Conservation (phyloP, 1,139 yeast species). For the Saccharomyces hybrid region DNA sequence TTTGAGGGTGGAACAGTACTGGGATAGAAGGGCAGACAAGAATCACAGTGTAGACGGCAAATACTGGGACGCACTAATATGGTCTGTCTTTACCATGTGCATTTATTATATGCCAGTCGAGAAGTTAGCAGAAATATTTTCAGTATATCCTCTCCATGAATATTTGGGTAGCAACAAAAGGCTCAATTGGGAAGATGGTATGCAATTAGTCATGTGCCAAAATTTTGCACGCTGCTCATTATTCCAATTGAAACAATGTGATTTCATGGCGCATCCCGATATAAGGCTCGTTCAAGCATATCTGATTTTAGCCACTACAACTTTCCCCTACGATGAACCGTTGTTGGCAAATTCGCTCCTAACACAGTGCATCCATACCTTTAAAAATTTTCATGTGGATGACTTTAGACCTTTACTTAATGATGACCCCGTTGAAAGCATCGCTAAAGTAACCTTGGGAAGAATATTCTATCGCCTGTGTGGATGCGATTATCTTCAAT, state of each 20-base stretch:
- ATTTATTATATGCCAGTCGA: conserved; percentile 24
- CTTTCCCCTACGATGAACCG: conserved; percentile 12
- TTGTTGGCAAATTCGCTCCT: conserved; percentile 17
- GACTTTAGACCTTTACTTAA: conserved; percentile 15
- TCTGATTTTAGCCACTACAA: conserved; percentile 23
- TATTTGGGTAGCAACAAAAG: conserved; percentile 6
- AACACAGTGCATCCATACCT: conserved; percentile 19
- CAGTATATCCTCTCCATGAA: conserved; percentile 7
- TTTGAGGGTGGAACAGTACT: conserved; percentile 20
- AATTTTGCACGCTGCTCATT: conserved; percentile 16
- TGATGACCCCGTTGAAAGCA: conserved; percentile 18
- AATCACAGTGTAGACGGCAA: conserved; percentile 13
- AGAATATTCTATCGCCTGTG: conserved; percentile 27
- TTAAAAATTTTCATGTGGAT: conserved; percentile 20
- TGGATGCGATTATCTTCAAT: conserved; percentile 22
- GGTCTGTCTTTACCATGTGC: conserved; percentile 26
- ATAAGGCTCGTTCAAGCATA: conserved; percentile 23
- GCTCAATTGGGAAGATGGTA: conserved; percentile 12
- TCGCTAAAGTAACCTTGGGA: conserved; percentile 21
- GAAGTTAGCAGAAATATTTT: conserved; percentile 9
- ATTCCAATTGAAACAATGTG: conserved; percentile 13
- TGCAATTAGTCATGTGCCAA: conserved; percentile 9
- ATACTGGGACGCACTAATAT: conserved; percentile 22
- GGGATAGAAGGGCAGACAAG: conserved; percentile 15
- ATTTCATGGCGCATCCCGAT: conserved; percentile 22